Evolutionary conservation across 805 yeast genomes (phyloP).

Genomic region (Cyberlindnera maritima): DNA sequence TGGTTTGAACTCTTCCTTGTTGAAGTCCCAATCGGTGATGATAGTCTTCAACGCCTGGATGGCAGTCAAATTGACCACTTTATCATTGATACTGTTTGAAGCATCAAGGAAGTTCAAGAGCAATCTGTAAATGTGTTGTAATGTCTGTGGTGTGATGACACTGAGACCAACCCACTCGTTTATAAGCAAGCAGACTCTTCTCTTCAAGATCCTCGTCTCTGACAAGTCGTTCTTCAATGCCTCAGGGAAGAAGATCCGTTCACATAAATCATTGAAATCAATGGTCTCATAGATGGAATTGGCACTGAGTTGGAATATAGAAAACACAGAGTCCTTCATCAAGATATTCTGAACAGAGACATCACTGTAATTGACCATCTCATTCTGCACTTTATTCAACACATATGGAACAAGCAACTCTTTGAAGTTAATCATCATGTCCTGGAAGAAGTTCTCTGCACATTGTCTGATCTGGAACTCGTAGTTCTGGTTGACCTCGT

Average conservation of each 20-base stretch:
- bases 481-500: slow-evolving; percentile 72
- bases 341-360: slow-evolving; percentile 48
- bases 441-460: slow-evolving; percentile 81
- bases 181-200: slow-evolving; percentile 75
- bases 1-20: slow-evolving; percentile 63
- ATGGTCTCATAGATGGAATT: slow-evolving; percentile 60
- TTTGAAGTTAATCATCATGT: slow-evolving; percentile 62
- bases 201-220: slow-evolving; percentile 59
- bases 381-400: slow-evolving; percentile 52
- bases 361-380: slow-evolving; percentile 31
- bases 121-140: slow-evolving; percentile 57
- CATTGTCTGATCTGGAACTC: slow-evolving; percentile 85
- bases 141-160: slow-evolving; percentile 51
- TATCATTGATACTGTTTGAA: slow-evolving; percentile 53
- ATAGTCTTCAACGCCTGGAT: slow-evolving; percentile 64
- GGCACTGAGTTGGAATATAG: slow-evolving; percentile 80
- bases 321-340: slow-evolving; percentile 73
- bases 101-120: slow-evolving; percentile 48
- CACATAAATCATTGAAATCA: slow-evolving; percentile 64
- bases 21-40: slow-evolving; percentile 86
- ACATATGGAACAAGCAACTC: slow-evolving; percentile 53
- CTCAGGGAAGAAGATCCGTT: slow-evolving; percentile 65
- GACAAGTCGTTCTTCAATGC: slow-evolving; percentile 39
- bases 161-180: slow-evolving; percentile 78
- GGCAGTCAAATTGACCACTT: slow-evolving; percentile 78